Base-by-base conservation (phyloP, 495 filamentous ascomycete genomes). In the Xylaria acuta region DNA sequence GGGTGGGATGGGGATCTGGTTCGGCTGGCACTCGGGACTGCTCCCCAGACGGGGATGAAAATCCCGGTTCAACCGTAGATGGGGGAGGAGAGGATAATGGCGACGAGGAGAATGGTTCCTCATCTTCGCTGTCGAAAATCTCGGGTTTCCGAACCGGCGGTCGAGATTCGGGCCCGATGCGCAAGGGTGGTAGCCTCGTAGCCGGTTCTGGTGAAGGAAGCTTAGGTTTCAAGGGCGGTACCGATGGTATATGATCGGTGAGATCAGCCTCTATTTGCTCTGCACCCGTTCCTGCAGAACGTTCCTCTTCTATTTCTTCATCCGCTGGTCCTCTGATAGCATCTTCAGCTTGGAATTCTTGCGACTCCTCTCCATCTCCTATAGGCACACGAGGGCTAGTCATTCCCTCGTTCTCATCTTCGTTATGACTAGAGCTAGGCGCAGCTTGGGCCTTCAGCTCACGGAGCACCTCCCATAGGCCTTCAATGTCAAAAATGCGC, bases 401-500 rank as follows among this genome's bases (percentile, higher is more conserved):
- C 40, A 18, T 58, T 25, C 18, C 51, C 36, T 66, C 69, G 12
- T 38, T 59, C 4, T 22, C 59, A 41, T 43, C 47, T 22, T 53
- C 66, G 27, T 47, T n/a, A 14, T n/a, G 18, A 22, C 18, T 6
- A 45, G n/a, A 34, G 11, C 8, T 18, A 6, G 40, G 16, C 34
- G 32, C n/a, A n/a, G 12, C 34, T 16, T 18, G 58, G 6, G 71
- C 59, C 8, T 64, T 67, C 51, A 89, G 43, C 75, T 89, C 88
- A 2, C 53, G 73, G 7, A 90, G 63, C 11, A 87, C 86, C 75
- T 92, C 89, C 80, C 77, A 83, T 34, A 91, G 67, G 5, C 89
- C 89, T 67, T 87, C 83, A 25, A 89, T 74, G 72, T 92, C 89
- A 75, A 91, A 90, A 7, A 91, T 85, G 4, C 86, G 75, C 69